phyloP scores from a whole-genome alignment of 352 stramenopile genomes.

The Globisporangium rhizosaccharum region DNA sequence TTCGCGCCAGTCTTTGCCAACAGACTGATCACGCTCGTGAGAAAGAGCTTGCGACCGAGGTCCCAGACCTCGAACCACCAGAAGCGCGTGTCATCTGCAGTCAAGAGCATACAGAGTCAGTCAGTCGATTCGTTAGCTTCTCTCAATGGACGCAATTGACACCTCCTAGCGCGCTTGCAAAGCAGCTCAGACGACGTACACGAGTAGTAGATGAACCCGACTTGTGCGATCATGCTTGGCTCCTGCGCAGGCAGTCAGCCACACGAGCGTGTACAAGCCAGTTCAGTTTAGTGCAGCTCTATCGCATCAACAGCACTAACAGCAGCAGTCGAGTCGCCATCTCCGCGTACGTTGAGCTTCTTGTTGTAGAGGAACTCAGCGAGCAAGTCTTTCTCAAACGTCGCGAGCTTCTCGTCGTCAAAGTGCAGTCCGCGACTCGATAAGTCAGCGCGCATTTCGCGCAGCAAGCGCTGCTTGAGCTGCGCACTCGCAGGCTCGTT shows the following conservation, averaged over 20 bases:
- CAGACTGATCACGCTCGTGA: conserved; percentile 64
- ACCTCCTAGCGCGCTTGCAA: not conserved
- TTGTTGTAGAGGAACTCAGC: conserved; percentile 48
- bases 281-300: not conserved
- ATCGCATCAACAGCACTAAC: not conserved
- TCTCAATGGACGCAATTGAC: not conserved
- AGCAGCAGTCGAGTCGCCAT: not conserved
- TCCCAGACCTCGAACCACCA: conserved; percentile 84
- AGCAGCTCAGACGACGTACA: conserved; percentile 28
- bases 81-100: conserved; percentile 46
- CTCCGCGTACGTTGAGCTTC: conserved; percentile 35
- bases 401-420: conserved; percentile 35
- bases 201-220: conserved; percentile 77
- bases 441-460: conserved; percentile 46
- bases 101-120: not conserved
- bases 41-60: conserved; percentile 57
- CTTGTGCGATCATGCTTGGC: conserved; percentile 64
- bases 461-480: conserved; percentile 39
- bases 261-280: not conserved
- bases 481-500: conserved; percentile 26
- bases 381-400: conserved; percentile 49
- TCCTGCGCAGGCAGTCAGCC: conserved; percentile 23
- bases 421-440: conserved; percentile 32
- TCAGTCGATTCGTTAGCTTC: not conserved
- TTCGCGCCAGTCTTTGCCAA: conserved; percentile 60